Evolutionary conservation across 2,329 filamentous ascomycete species (phyloP), one percentile per base, ranked within the genome.

Genomic region (Alternaria ethzedia): DNA sequence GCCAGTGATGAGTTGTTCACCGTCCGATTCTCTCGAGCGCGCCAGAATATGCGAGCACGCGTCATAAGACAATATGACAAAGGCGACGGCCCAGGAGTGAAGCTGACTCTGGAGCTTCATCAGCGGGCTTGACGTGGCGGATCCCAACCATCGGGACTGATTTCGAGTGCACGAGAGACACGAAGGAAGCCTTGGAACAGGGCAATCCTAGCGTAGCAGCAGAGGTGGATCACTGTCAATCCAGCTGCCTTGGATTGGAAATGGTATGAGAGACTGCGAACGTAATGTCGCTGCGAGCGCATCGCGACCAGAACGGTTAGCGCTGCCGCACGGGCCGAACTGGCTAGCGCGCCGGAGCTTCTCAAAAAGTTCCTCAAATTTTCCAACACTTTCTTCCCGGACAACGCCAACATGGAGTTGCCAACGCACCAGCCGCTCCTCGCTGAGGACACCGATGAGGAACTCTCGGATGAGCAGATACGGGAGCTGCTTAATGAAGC

Each of bases 401-500:
- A 56, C 65, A 71, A 70, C 71, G 68, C 66, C 74, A 76, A 74
- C 68, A 79, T 79, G 76, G 77, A 75, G 64, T 52, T 77, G 75
- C 75, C 75, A 77, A 69, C 76, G 70, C 76, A 79, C 72, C 75
- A 76, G 63, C 68, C 67, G 68, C 68, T 72, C 59, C 60, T 69
- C 51, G 74, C 72, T 54, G 71, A 76, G 68, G 75, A 78, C 61
- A 74, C 72, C 63, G 78, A 80, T 68, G 81, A 84, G 56, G 83
- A 85, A 57, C 79, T 91, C 65, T 87, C 85, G 41, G 88, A 91
- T 75, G 85, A 88, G 68, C 86, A 90, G 59, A 86, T 92, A 54
- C 85, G 88, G 57, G 81, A 86, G 74, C 82, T 92, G 59, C 84
- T 92, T 55, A 83, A 84, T 57, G 85, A 90, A 78, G 90, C 90